Percentiles rank a stretch among this genome's conserved stretches.
Conservation (phyloP, 352 stramenopile species). For the Saprolegnia parasitica region DNA sequence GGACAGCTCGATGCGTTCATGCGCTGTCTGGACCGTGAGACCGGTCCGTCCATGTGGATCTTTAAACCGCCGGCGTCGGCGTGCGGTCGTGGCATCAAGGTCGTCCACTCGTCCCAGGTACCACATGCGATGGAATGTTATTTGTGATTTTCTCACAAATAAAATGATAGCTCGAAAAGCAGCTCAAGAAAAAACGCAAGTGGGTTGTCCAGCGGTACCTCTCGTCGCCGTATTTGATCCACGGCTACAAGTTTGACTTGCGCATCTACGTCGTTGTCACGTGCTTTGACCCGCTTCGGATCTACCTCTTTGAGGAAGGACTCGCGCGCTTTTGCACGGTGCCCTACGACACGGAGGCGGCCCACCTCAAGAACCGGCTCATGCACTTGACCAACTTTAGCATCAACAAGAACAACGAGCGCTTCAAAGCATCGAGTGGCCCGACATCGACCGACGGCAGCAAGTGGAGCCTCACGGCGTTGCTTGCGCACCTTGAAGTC, state of each 20-base stretch:
- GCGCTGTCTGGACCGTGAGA: slow-evolving; percentile 31
- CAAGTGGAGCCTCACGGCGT: slow-evolving; percentile 62
- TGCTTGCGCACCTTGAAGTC: slow-evolving; percentile 43
- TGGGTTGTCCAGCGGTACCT: slow-evolving; percentile 82
- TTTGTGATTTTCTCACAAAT: too few relatives aligned
- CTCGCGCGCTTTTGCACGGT: slow-evolving; percentile 79
- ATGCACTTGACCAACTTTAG: slow-evolving; percentile 74
- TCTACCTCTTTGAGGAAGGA: slow-evolving; percentile 84
- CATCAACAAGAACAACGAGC: slow-evolving; percentile 60
- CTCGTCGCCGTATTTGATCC: slow-evolving; percentile 61
- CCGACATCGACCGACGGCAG: slow-evolving; percentile 46
- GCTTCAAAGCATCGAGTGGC: slow-evolving; percentile 49
- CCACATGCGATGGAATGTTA: too few relatives aligned
- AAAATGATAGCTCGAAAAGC: slow-evolving; percentile 18
- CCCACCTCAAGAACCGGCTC: slow-evolving; percentile 61
- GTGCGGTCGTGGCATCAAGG: slow-evolving; percentile 82
- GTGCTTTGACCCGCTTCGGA: slow-evolving; percentile 75
- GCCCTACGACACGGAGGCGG: slow-evolving; percentile 50
- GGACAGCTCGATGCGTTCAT: slow-evolving; percentile 59
- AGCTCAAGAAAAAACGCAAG: slow-evolving; percentile 34
- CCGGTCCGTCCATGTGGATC: slow-evolving; percentile 65
- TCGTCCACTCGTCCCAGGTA: slow-evolving; percentile 39
- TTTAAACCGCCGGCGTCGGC: slow-evolving; percentile 81
- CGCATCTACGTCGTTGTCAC: slow-evolving; percentile 86
- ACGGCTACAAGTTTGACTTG: slow-evolving; percentile 88